Evolutionary conservation across 176 grass and related monocot genomes (phyloP), one percentile per base, ranked within the genome.

Genomic region (Miscanthus lutarioriparius): DNA sequence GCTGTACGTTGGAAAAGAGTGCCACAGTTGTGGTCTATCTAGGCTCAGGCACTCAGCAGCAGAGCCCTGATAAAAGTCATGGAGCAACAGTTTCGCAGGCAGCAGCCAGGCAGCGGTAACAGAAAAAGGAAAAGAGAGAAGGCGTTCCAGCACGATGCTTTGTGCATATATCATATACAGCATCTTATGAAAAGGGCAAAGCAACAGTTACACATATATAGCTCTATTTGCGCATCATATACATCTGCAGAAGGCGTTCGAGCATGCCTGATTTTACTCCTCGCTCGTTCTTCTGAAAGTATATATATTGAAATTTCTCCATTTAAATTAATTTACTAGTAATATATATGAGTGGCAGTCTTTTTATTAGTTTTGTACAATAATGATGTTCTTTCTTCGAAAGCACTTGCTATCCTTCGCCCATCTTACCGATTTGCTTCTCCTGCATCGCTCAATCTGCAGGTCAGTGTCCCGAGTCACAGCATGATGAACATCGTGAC

Each of bases 391-490:
- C 32, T 32, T 22, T 45, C 20, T n/a, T 74, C 30, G 23, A 47
- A 66, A 45, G 28, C 4, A 32, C 3, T 9, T 5, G 4, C 47
- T 45, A 47, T 49, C 43, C 43, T 13, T 45, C 43, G 43, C 43
- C 43, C 43, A 45, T 45, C 47, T 49, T 54, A 54, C 49, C 0
- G 49, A 20, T 54, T 54, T 54, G 49, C 49, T 20, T 51, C 48
- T 51, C 16, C 16, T 49, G 15, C 4, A 51, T 20, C 15, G 28
- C 6, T 54, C 27, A 25, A 80, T 80, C 6, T 80, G 78, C 87
- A 95, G 93, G 93, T 95, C 56, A 95, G 78, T 78, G 87, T 95
- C 54, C 93, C 93, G 2, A 65, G 88, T 67, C 83, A 86, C 4
- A 92, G 72, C 68, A 84, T 91, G 88, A 37, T 88, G 49, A 84